A percentile compares a stretch with the other conserved stretches of the same genome.
Evolutionary conservation across 1,139 yeast species (phyloP).

Genomic region (Nakaseomyces nivariensis): DNA sequence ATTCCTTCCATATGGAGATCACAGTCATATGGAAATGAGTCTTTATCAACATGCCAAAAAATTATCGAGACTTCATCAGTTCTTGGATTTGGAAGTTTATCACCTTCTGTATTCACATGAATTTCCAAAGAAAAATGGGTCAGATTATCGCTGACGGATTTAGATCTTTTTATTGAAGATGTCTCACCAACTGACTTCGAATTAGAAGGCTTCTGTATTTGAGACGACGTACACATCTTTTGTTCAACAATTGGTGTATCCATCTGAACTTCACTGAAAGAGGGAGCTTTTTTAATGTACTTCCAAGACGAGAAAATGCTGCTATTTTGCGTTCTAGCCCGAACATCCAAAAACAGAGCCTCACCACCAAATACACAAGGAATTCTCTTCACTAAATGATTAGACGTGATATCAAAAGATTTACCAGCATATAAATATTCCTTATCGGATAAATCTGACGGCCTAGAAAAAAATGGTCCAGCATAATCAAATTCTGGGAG

Average conservation of each 20-base stretch:
- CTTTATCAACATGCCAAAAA: slow-evolving; percentile 52
- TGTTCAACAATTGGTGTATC: slow-evolving; percentile 18
- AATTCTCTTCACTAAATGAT: slow-evolving; percentile 20
- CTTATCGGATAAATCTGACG: slow-evolving; percentile 40
- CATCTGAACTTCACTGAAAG: slow-evolving; percentile 27
- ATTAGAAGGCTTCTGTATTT: slow-evolving; percentile 40
- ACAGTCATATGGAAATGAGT: slow-evolving; percentile 31
- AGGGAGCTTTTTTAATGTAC: slow-evolving; percentile 36
- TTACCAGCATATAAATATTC: slow-evolving; percentile 63
- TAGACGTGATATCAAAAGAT: slow-evolving; percentile 35
- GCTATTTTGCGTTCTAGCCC: background rate
- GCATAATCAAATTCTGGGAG: slow-evolving; percentile 43
- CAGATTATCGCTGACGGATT: slow-evolving; percentile 37
- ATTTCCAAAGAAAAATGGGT: slow-evolving; percentile 56
- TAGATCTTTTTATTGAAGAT: slow-evolving; percentile 32
- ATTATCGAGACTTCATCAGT: slow-evolving; percentile 49
- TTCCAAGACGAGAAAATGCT: slow-evolving; percentile 28
- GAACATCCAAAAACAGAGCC: slow-evolving; percentile 8
- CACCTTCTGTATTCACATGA: slow-evolving; percentile 46
- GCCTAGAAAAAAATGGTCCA: slow-evolving; percentile 54
- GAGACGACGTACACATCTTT: slow-evolving; percentile 34
- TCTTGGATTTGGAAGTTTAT: slow-evolving; percentile 55
- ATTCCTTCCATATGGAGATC: slow-evolving; percentile 31
- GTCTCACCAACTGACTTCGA: slow-evolving; percentile 28
- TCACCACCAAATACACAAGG: slow-evolving; percentile 20